A percentile compares a stretch with the other conserved stretches of the same genome.
Conservation (phyloP, 1,284 basidiomycete species). For the Schizophyllum amplum region DNA sequence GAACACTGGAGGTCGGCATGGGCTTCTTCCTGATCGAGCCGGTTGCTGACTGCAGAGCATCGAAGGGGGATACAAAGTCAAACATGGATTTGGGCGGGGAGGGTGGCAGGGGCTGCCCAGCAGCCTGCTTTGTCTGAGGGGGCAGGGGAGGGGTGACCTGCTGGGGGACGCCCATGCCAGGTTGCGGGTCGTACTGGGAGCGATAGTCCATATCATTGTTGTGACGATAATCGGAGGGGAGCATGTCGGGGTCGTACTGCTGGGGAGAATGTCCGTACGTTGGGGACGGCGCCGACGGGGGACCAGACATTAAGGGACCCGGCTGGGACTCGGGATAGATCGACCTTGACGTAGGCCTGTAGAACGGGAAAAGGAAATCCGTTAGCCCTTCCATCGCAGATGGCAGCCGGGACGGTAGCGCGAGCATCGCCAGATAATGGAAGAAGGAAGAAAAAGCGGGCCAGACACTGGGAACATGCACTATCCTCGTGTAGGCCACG, state of each 20-base stretch:
- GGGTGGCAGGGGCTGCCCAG: slow-evolving; percentile 29
- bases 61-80: slow-evolving; percentile 76
- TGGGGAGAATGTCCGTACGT: background rate
- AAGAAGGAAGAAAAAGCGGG: slow-evolving; percentile 1
- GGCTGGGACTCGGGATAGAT: background rate
- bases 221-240: background rate
- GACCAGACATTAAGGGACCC: background rate
- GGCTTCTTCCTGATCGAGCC: slow-evolving; percentile 55
- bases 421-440: slow-evolving; percentile 4
- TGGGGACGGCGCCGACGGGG: background rate
- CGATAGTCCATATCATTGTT: background rate
- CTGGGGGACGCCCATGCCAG: background rate
- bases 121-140: slow-evolving; percentile 2
- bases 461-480: slow-evolving; percentile 7
- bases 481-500: slow-evolving; percentile 14
- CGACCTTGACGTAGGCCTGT: background rate
- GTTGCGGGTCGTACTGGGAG: background rate
- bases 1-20: slow-evolving; percentile 32
- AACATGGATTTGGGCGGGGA: slow-evolving; percentile 73
- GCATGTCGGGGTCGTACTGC: background rate
- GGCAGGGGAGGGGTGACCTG: slow-evolving; percentile 5
- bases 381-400: background rate
- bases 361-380: background rate
- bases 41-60: slow-evolving; percentile 47
- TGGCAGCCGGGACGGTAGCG: background rate